These are phyloP conservation scores for Nannizziopsis arthrosporioides DNA, from an alignment of 2,329 filamentous ascomycete species.

Conservation along the genomic window DNA sequence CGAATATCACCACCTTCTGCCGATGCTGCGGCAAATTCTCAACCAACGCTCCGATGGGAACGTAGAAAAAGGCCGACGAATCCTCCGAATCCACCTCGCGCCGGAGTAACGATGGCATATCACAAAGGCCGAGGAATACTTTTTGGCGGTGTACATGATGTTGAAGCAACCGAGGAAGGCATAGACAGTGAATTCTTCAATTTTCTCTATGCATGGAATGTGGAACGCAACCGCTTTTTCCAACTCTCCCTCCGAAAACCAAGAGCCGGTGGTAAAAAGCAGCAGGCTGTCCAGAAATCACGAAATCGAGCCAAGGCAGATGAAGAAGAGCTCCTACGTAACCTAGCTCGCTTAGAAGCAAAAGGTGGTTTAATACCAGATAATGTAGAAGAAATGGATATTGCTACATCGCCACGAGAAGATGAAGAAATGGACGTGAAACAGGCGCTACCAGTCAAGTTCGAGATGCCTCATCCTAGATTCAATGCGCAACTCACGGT, in stretches of 20 bases:
- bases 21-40: constrained; percentile 53
- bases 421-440: constrained; percentile 43
- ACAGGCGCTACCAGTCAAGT: constrained; percentile 52
- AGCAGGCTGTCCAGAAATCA: constrained; percentile 36
- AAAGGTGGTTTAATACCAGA: constrained; percentile 48
- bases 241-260: constrained; percentile 65
- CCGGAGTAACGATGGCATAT: constrained; percentile 84
- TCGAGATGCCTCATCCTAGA: constrained; percentile 76
- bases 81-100: constrained; percentile 66
- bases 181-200: constrained; percentile 98
- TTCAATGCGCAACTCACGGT: constrained; percentile 89
- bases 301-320: constrained; percentile 67
- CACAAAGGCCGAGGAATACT: constrained; percentile 87
- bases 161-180: constrained; percentile 81
- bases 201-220: constrained; percentile 79
- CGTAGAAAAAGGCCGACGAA: constrained; percentile 86
- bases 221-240: constrained; percentile 92
- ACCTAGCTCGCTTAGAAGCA: constrained; percentile 73
- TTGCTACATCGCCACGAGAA: constrained; percentile 35
- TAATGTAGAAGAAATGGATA: constrained; percentile 32
- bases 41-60: constrained; percentile 78
- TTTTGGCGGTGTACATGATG: constrained; percentile 90
- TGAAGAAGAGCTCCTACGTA: constrained; percentile 78
- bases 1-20: constrained; percentile 61
- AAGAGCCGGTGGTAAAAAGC: constrained; percentile 53